Conservation (phyloP, 805 yeast genomes). For the Metschnikowia proteae region DNA sequence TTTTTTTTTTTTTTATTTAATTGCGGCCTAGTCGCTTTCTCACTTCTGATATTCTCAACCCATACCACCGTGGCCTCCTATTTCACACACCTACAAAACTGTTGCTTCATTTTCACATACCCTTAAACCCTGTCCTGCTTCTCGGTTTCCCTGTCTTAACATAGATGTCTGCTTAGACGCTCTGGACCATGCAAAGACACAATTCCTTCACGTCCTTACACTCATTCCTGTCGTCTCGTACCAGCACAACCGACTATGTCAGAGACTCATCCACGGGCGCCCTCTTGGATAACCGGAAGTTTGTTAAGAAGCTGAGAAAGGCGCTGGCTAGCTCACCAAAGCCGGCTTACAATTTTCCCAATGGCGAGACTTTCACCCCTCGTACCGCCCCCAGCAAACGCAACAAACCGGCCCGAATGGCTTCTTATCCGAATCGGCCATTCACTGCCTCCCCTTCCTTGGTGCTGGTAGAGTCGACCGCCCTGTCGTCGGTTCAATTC, state of each 20-base stretch:
- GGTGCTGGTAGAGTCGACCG: slow-evolving; percentile 12
- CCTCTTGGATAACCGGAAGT: slow-evolving; percentile 32
- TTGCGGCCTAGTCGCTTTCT: slow-evolving; percentile 1
- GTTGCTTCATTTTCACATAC: too few species aligned
- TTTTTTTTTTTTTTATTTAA: background rate
- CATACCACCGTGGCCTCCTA: background rate
- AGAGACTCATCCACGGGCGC: slow-evolving; percentile 34
- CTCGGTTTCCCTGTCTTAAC: background rate
- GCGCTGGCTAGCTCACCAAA: slow-evolving; percentile 15
- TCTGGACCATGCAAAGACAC: slow-evolving; percentile 9
- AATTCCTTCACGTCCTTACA: slow-evolving; percentile 11
- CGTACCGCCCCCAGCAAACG: slow-evolving; percentile 39
- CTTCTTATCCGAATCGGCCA: slow-evolving; percentile 5
- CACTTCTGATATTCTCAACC: background rate
- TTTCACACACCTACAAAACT: too few species aligned
- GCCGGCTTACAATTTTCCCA: slow-evolving; percentile 42
- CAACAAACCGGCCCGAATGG: slow-evolving; percentile 33
- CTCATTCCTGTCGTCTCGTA: slow-evolving; percentile 6
- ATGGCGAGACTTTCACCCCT: slow-evolving; percentile 53
- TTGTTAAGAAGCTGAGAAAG: slow-evolving; percentile 36
- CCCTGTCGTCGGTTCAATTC: background rate
- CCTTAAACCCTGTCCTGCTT: background rate
- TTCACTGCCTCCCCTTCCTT: slow-evolving; percentile 11
- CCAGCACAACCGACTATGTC: slow-evolving; percentile 3
- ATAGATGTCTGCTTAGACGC: slow-evolving; percentile 3